Base-by-base conservation (phyloP, 202 grass and related monocot genomes). In the Alloteropsis angusta region DNA sequence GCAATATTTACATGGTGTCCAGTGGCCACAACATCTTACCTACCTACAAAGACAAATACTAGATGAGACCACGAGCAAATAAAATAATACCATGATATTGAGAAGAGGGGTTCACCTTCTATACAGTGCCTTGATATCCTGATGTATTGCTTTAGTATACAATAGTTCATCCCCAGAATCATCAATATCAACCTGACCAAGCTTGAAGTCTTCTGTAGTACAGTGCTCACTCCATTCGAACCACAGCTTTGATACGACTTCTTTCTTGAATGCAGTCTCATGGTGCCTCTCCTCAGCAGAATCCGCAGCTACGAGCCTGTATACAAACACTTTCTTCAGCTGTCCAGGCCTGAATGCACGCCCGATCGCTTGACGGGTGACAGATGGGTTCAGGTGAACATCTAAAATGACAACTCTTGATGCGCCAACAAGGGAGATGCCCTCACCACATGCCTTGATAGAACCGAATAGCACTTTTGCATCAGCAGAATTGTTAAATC, bases 401-500 rank as follows among this genome's bases (percentile, higher is more conserved):
- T 98, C 96, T 47, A 98, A 84, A 39, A 98, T 90, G 35, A 98
- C 42, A 50, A 98, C 69, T 59, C 96, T 93, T 3, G 92, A 95
- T 76, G 96, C 96, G 3, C 96, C 96, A 14, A 93, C 88, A 45
- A 98, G 81, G 61, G 96, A 95, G 61, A 99, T 99, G 34, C 96
- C 96, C 82, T 99, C 92, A 1, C 96, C 96, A 67, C 96, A 99
- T 19, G 96, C 96, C 85, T 53, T 95, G 76, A 99, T 99, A n/a
- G 96, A 95, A 60, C 96, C 96, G 28, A 99, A 93, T 54, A 99
- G 65, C 65, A 99, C 96, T 75, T 93, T 99, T 21, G 96, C 92
- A 65, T 93, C 90, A 18, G 81, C 28, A 25, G 96, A 99, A 54
- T 80, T 91, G 62, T 99, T 95, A 69, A 99, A 99, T 53, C 85